Evolutionary conservation across 352 stramenopile genomes (phyloP).

Genomic region (Globisporangium spinosum): DNA sequence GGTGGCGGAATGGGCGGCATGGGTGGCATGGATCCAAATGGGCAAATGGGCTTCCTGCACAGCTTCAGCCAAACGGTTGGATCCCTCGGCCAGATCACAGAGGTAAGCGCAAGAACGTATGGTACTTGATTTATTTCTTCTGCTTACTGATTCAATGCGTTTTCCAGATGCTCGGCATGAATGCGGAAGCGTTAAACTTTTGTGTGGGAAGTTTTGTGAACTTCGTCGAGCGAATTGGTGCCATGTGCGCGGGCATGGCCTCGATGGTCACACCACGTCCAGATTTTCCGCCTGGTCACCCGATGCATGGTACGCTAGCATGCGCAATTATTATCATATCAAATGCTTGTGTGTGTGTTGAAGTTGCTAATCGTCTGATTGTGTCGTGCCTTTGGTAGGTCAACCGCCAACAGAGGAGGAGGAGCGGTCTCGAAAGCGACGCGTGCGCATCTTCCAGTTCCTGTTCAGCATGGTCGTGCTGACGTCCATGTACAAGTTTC

Average conservation of each 20-base stretch:
- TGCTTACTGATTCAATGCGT: neutral
- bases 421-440: conserved; percentile 58
- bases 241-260: conserved; percentile 65
- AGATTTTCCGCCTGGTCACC: conserved; percentile 64
- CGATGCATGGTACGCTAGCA: conserved; percentile 48
- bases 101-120: conserved; percentile 25
- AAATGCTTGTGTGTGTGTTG: neutral
- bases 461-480: conserved; percentile 58
- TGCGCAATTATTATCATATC: neutral
- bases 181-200: conserved; percentile 71
- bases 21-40: conserved; percentile 53
- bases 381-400: conserved; percentile 18
- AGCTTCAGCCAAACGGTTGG: conserved; percentile 71
- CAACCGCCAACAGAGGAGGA: conserved; percentile 71
- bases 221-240: conserved; percentile 79
- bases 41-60: conserved; percentile 50
- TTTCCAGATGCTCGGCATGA: conserved; percentile 62
- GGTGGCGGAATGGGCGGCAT: conserved; percentile 22
- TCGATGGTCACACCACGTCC: conserved; percentile 63
- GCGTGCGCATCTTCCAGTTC: conserved; percentile 81
- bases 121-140: neutral
- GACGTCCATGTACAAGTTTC: conserved; percentile 51
- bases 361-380: neutral
- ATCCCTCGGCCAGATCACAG: conserved; percentile 69
- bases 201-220: conserved; percentile 79